phyloP scores from a whole-genome alignment of 768 basidiomycete species.

The Collybia mongolica region DNA sequence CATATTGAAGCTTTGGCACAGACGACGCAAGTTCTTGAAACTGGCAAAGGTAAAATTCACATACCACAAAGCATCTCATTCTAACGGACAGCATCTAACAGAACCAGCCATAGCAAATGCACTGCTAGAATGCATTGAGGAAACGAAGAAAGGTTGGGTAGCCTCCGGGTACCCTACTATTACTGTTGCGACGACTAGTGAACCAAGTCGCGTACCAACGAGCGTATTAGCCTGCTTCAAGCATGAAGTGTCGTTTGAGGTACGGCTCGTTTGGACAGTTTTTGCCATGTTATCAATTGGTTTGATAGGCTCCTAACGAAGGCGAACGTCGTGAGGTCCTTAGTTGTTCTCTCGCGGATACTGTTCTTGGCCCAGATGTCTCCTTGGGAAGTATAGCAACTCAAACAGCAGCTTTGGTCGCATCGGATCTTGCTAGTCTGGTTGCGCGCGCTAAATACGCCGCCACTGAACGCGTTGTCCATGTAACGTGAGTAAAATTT shows the following conservation, averaged over 20 bases:
- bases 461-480: conserved; percentile 48
- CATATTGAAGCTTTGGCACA: conserved; percentile 80
- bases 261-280: conserved; percentile 24
- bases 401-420: conserved; percentile 90
- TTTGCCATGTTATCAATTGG: not conserved
- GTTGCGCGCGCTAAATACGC: conserved; percentile 55
- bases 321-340: conserved; percentile 67
- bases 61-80: not conserved
- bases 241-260: conserved; percentile 78
- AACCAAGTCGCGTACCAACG: conserved; percentile 61
- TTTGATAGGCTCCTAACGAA: conserved; percentile 75
- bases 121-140: conserved; percentile 62
- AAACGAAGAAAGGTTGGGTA: conserved; percentile 55
- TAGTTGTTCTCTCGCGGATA: conserved; percentile 35
- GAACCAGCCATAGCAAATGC: conserved; percentile 56
- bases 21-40: conserved; percentile 61
- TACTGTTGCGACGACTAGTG: conserved; percentile 71
- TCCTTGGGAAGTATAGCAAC: conserved; percentile 69
- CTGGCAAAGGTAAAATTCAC: conserved; percentile 55
- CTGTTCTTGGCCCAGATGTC: conserved; percentile 69
- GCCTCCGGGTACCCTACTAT: conserved; percentile 70
- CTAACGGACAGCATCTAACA: conserved; percentile 23
- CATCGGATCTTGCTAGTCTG: conserved; percentile 75
- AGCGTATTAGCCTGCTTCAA: conserved; percentile 76
- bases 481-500: conserved; percentile 30